Percentiles rank a stretch among this genome's conserved stretches.
These are phyloP conservation scores for Eucalyptus tenuipes DNA, from an alignment of 345 rosid genomes.

Conservation along the genomic window DNA sequence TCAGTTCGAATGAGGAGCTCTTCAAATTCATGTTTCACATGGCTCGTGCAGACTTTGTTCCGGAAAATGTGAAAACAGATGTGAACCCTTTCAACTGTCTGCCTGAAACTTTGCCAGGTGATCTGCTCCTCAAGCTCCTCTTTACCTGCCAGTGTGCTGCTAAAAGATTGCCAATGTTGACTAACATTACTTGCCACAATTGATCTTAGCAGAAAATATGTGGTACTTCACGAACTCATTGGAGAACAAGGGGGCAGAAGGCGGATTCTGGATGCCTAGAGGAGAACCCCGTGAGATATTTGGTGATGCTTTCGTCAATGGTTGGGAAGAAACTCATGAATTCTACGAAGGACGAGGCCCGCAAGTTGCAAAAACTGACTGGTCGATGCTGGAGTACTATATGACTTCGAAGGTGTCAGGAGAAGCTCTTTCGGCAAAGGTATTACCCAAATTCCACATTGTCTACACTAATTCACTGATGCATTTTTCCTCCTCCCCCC, in stretches of 20 bases:
- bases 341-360: constrained; percentile 6
- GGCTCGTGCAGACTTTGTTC: background rate
- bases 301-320: constrained; percentile 1
- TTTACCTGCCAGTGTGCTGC: background rate
- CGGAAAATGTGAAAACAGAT: constrained; percentile 2
- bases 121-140: background rate
- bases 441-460: background rate
- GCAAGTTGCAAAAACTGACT: background rate
- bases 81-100: background rate
- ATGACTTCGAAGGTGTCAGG: background rate
- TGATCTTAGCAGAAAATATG: background rate
- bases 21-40: background rate
- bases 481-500: background rate
- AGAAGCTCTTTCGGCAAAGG: constrained; percentile 3
- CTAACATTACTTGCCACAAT: background rate
- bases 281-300: constrained; percentile 3
- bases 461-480: background rate
- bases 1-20: background rate
- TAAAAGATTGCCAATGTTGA: background rate
- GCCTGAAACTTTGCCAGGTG: constrained; percentile 11
- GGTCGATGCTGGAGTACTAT: constrained; percentile 16
- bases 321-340: constrained; percentile 14
- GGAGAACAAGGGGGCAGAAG: background rate
- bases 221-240: constrained; percentile 9
- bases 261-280: constrained; percentile 11